Evolutionary conservation across 192 early-diverging fungal species (phyloP).

Genomic region (Linderina pennispora): DNA sequence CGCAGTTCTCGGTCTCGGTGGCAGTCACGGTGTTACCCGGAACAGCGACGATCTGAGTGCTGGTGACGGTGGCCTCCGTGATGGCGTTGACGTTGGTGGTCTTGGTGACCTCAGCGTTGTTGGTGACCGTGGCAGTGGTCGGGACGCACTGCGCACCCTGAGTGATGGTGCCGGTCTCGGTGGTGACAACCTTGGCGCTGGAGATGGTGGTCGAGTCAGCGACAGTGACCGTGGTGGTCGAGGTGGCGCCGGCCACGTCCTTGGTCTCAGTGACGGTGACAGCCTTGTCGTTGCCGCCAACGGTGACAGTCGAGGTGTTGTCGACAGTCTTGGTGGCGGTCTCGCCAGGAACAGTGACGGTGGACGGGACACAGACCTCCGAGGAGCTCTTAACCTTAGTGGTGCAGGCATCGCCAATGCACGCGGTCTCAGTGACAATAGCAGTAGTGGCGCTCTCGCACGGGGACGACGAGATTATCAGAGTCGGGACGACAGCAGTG

Average conservation of each 20-base stretch:
- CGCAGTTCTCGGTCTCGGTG: neutral
- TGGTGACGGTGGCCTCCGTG: neutral
- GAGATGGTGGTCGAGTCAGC: neutral
- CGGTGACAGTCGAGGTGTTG: conserved; percentile 4
- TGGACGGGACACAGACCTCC: neutral
- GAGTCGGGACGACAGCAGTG: neutral
- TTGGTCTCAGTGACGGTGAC: conserved; percentile 19
- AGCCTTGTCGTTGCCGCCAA: conserved; percentile 7
- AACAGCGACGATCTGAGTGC: neutral
- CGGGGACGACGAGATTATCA: no score
- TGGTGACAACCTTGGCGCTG: neutral
- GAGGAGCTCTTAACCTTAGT: conserved; percentile 9
- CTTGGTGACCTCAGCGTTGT: neutral
- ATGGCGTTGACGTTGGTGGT: neutral
- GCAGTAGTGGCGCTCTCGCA: neutral
- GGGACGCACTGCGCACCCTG: neutral
- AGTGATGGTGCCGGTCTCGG: neutral
- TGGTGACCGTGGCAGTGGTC: neutral
- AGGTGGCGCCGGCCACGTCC: conserved; percentile 20
- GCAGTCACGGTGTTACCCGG: neutral
- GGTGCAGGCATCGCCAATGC: conserved; percentile 1
- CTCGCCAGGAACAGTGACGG: neutral
- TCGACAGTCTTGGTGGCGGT: neutral
- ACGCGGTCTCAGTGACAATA: neutral
- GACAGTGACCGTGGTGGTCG: conserved; percentile 8